phyloP scores from a whole-genome alignment of 2,329 filamentous ascomycete species.

The Didymellaceae sp. region DNA sequence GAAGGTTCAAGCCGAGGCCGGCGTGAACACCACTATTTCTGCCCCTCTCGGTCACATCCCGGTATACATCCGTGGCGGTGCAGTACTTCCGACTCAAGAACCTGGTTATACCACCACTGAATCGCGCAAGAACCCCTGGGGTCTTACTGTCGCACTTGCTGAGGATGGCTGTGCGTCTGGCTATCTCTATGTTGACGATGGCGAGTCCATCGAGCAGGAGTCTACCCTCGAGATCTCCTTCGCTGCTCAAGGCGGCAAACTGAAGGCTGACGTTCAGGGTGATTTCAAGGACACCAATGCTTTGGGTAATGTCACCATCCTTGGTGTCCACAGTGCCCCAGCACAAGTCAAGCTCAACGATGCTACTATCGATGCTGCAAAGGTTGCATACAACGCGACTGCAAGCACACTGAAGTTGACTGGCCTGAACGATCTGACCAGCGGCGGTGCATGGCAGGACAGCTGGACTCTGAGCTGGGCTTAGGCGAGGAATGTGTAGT shows the following conservation, averaged over 20 bases:
- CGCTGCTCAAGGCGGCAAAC: conserved; percentile 49
- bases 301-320: conserved; percentile 67
- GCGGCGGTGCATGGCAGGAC: conserved; percentile 62
- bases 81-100: conserved; percentile 71
- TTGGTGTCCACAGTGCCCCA: conserved; percentile 59
- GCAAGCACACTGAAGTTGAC: conserved; percentile 59
- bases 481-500: neutral
- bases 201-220: conserved; percentile 67
- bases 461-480: conserved; percentile 66
- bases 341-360: conserved; percentile 59
- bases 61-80: conserved; percentile 72
- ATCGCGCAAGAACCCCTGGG: conserved; percentile 70
- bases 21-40: conserved; percentile 65
- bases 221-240: conserved; percentile 64
- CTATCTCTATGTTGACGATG: conserved; percentile 75
- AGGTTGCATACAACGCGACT: conserved; percentile 58
- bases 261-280: conserved; percentile 60
- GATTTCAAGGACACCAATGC: conserved; percentile 63
- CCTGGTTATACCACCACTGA: conserved; percentile 71
- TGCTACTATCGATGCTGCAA: conserved; percentile 47
- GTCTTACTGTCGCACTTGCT: conserved; percentile 68
- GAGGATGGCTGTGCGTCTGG: conserved; percentile 64
- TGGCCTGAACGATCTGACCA: conserved; percentile 58
- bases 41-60: conserved; percentile 74
- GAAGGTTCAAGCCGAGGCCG: conserved; percentile 58